Base-by-base conservation (phyloP, 1,284 basidiomycete species). In the Thelephora terrestris region DNA sequence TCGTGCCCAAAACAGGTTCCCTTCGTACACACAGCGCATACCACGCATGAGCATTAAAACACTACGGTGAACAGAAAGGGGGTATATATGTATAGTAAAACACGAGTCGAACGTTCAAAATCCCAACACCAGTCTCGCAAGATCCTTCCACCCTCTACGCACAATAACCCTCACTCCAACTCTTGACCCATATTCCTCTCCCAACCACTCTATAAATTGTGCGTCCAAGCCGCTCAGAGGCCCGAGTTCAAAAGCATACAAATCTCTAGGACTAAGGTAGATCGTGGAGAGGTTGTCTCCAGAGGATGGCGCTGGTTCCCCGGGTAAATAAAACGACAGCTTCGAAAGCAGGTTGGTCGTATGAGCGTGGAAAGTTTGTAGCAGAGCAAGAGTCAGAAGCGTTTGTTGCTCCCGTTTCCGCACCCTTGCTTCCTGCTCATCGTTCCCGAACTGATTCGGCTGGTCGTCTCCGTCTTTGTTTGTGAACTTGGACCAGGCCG, bases 361-460 rank as follows among this genome's bases (percentile, higher is more conserved):
- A 55, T 87, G 79, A 17, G 77, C 75, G 53, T 86, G 83, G 64
- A 88, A 81, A 1, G 81, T 79, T 55, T 85, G 80, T 34, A 88
- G 68, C 4, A 88, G 61, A 7, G 81, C 75, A 45, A 85, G 70
- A 12, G 84, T 81, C 39, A 80, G 84, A 49, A 72, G 59, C 5
- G 81, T 55, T 52, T 79, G 76, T 12, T 68, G 67, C 42, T 74
- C 62, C 57, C 51, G 64, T 60, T 54, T 56, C 57, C 49, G 55
- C 58, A 7, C 53, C 53, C 1, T 46, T 0, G 53, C 53, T 18
- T 60, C 65, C n/a, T 62, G 61, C 14, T 63, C 58, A 29, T 56
- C 53, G 46, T 38, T 49, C 17, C 40, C 43, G 4, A 50, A 51
- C n/a, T 47, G 44, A 2, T 42, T 45, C 9, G 48, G 53, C 36